Conservation (phyloP, 2,329 filamentous ascomycete genomes). For the Fonsecaea monophora region DNA sequence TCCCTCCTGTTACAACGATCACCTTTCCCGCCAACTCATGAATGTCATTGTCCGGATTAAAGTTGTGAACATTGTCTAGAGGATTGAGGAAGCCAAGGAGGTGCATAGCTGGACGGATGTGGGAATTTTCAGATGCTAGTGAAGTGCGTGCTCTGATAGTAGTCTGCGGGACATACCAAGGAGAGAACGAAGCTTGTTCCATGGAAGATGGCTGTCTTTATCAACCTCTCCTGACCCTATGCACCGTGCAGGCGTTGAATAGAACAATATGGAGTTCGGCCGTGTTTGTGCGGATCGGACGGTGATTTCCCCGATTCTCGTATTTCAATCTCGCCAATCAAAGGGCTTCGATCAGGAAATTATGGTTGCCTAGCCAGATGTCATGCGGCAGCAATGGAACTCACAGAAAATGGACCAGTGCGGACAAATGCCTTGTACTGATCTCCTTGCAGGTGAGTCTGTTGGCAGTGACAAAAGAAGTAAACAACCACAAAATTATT, state of each 20-base stretch:
- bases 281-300: slow-evolving; percentile 15
- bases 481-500: not conserved
- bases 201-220: not conserved
- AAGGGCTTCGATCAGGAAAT: not conserved
- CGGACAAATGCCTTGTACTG: not conserved
- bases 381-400: not conserved
- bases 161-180: not conserved
- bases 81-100: slow-evolving; percentile 24
- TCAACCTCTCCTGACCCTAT: not conserved
- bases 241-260: not conserved
- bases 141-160: not conserved
- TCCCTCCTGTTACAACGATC: slow-evolving; percentile 60
- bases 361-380: not conserved
- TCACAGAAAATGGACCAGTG: not conserved
- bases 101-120: slow-evolving; percentile 4
- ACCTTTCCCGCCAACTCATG: slow-evolving; percentile 56
- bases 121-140: not conserved
- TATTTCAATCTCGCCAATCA: slow-evolving; percentile 1
- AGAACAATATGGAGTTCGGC: slow-evolving; percentile 7
- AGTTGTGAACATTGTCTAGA: slow-evolving; percentile 37
- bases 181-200: not conserved
- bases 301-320: slow-evolving; percentile 5
- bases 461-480: not conserved
- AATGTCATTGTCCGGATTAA: slow-evolving; percentile 55
- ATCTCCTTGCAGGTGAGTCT: not conserved